These are phyloP conservation scores for Selenicereus undatus DNA, from an alignment of 148 eudicot genomes.

Conservation along the genomic window DNA sequence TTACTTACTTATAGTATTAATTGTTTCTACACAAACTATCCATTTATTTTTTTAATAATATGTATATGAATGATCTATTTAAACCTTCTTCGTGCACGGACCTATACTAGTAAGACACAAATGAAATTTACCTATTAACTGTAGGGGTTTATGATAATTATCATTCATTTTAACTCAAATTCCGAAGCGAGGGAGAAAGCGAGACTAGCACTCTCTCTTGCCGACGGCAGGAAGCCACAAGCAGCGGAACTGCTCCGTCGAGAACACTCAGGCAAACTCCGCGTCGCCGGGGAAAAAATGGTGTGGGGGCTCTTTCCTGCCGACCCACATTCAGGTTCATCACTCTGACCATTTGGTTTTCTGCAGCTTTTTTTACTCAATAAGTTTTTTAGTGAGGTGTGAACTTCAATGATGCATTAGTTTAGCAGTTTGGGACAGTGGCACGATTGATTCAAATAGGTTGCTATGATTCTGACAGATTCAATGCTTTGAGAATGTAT, in stretches of 20 bases:
- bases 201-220: not conserved
- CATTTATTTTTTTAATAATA: too few species aligned
- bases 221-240: not conserved
- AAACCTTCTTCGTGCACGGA: too few species aligned
- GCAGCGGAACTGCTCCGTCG: not conserved
- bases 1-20: too few species aligned
- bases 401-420: not conserved
- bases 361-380: not conserved
- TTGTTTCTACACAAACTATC: too few species aligned
- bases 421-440: not conserved
- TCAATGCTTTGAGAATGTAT: not conserved
- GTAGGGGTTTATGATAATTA: too few species aligned
- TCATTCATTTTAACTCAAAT: too few species aligned
- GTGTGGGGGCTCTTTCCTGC: slow-evolving; percentile 78
- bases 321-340: slow-evolving; percentile 70
- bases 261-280: not conserved
- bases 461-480: not conserved
- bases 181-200: not conserved
- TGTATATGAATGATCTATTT: too few species aligned
- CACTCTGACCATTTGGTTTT: not conserved
- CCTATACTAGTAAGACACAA: too few species aligned
- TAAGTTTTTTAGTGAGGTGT: not conserved
- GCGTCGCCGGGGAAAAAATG: slow-evolving; percentile 30
- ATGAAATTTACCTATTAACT: too few species aligned
- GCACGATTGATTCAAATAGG: not conserved